These are phyloP conservation scores for Phytomonas francai DNA, from an alignment of 208 protist genomes.

Conservation along the genomic window DNA sequence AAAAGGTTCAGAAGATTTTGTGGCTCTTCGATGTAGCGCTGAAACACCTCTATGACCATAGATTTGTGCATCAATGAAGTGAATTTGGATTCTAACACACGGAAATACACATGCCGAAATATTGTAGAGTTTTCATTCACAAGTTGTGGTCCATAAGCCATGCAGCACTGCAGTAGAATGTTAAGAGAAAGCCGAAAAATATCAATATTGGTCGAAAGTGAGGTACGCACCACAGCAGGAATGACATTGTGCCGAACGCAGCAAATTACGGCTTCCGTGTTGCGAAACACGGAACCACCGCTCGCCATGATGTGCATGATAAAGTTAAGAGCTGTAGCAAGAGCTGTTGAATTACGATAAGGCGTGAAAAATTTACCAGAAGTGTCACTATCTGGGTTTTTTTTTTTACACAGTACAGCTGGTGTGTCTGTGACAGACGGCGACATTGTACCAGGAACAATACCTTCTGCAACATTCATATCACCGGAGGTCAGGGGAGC, in stretches of 20 bases:
- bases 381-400: not conserved
- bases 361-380: not conserved
- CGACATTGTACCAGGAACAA: not conserved
- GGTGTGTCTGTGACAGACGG: not conserved
- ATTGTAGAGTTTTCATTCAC: constrained; percentile 91
- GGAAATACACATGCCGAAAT: constrained; percentile 90
- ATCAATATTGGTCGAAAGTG: constrained; percentile 67
- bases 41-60: constrained; percentile 84
- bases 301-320: constrained; percentile 79
- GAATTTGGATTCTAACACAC: constrained; percentile 83
- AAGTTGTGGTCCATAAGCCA: constrained; percentile 85
- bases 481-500: not conserved
- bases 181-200: constrained; percentile 89
- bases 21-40: constrained; percentile 88
- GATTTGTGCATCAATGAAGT: constrained; percentile 85
- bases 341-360: constrained; percentile 16
- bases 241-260: constrained; percentile 79
- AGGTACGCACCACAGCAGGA: constrained; percentile 77
- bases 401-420: not conserved
- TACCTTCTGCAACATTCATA: not conserved
- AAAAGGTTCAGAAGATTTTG: constrained; percentile 94
- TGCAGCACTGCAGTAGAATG: constrained; percentile 83
- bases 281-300: constrained; percentile 84
- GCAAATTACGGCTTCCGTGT: constrained; percentile 44
- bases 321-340: constrained; percentile 42